Evolutionary conservation across 140 eudicot species (phyloP).

Genomic region (Cichorium intybus): DNA sequence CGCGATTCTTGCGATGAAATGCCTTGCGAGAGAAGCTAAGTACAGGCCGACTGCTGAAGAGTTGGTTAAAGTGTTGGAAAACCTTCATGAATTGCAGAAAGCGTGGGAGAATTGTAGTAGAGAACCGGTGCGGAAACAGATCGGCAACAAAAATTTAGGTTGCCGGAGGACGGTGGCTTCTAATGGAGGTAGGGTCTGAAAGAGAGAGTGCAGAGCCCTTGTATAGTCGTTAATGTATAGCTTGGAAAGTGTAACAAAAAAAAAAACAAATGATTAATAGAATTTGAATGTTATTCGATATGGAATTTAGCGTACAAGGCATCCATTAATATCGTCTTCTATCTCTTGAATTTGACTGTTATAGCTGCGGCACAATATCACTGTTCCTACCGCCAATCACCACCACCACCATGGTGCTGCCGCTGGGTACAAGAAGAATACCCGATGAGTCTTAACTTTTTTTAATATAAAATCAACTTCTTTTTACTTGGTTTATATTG

Average conservation of each 20-base stretch:
- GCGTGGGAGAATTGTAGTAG: constrained; percentile 27
- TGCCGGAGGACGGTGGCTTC: constrained; percentile 30
- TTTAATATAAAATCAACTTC: too few species aligned
- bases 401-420: not conserved
- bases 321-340: not conserved
- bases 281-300: not conserved
- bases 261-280: not conserved
- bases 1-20: constrained; percentile 56
- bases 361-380: too few species aligned
- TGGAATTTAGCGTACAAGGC: not conserved
- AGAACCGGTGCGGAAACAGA: constrained; percentile 35
- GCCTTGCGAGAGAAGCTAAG: constrained; percentile 54
- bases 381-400: not conserved
- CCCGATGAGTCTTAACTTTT: too few species aligned
- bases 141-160: constrained; percentile 24
- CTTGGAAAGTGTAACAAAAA: constrained; percentile 1
- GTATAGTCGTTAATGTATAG: constrained; percentile 19
- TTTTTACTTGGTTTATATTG: too few species aligned
- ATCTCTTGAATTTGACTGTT: not conserved
- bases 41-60: constrained; percentile 61
- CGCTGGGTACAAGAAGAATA: too few species aligned
- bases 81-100: constrained; percentile 52
- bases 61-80: constrained; percentile 68
- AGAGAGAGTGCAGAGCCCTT: not conserved
- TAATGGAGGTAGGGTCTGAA: constrained; percentile 23